Conservation (phyloP, 306 rosid genomes). For the Quercus mongolica region DNA sequence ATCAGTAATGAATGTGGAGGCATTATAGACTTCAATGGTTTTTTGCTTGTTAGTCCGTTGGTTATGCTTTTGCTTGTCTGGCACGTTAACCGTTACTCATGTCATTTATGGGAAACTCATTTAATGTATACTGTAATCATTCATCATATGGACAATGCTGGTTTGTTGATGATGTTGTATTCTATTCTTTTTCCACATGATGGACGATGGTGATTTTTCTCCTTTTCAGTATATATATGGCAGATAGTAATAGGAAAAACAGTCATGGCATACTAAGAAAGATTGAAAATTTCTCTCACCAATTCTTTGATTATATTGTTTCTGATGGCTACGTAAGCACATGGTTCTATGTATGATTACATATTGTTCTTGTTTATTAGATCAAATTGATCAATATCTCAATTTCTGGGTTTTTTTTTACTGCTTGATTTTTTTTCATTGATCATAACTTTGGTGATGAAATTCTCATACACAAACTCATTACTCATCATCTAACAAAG, state of each 20-base stretch:
- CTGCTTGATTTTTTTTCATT: neutral
- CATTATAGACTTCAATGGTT: too few relatives aligned
- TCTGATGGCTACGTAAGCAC: neutral
- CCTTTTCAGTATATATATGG: neutral
- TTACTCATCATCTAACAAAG: neutral
- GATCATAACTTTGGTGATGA: neutral
- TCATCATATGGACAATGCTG: too few relatives aligned
- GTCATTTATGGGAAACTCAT: too few relatives aligned
- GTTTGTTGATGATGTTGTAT: rapidly evolving
- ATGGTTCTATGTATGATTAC: too few relatives aligned
- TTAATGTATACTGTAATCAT: too few relatives aligned
- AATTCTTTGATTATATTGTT: neutral
- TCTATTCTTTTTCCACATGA: too few relatives aligned
- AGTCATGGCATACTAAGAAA: neutral
- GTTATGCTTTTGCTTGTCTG: too few relatives aligned
- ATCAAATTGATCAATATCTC: neutral
- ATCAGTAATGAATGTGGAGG: too few relatives aligned
- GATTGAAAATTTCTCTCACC: neutral
- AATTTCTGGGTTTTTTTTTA: neutral
- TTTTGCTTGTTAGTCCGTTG: too few relatives aligned
- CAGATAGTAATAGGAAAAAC: neutral
- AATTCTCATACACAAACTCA: neutral
- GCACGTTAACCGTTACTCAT: too few relatives aligned
- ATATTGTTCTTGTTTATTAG: too few relatives aligned
- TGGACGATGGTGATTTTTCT: too few relatives aligned